These are phyloP conservation scores for Trichoderma aggressivum DNA, from an alignment of 2,329 filamentous ascomycete genomes.

Conservation along the genomic window DNA sequence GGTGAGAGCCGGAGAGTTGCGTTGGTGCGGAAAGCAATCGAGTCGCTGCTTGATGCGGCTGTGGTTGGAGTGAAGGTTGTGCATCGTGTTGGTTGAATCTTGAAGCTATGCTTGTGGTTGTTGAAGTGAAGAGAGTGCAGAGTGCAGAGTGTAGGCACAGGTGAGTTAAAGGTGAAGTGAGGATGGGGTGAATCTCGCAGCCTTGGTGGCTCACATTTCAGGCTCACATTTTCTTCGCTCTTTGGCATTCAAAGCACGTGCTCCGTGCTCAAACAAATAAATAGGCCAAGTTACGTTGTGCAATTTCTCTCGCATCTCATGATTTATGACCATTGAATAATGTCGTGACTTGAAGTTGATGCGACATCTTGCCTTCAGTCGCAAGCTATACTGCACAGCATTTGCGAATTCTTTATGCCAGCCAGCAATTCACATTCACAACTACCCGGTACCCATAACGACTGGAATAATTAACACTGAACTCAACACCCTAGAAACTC, in stretches of 20 bases:
- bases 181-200: not conserved
- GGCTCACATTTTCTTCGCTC: not conserved
- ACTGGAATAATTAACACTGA: not conserved
- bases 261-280: not conserved
- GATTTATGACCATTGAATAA: not conserved
- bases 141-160: not conserved
- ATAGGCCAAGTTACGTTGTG: not conserved
- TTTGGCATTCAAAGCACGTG: not conserved
- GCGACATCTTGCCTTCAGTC: not conserved
- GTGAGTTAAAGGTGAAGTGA: not conserved
- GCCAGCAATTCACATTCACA: not conserved
- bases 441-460: not conserved
- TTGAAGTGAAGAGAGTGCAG: not conserved
- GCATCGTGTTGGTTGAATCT: not conserved
- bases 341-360: not conserved
- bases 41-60: not conserved
- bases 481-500: too few species aligned
- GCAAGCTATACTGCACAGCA: not conserved
- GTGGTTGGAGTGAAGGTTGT: not conserved
- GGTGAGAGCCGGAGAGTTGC: not conserved
- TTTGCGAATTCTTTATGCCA: not conserved
- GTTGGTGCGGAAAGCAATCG: not conserved
- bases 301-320: not conserved
- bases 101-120: too few species aligned
- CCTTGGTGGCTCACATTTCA: not conserved